These are phyloP conservation scores for Baudoinia panamericana DNA, from an alignment of 495 filamentous ascomycete species.

Conservation along the genomic window DNA sequence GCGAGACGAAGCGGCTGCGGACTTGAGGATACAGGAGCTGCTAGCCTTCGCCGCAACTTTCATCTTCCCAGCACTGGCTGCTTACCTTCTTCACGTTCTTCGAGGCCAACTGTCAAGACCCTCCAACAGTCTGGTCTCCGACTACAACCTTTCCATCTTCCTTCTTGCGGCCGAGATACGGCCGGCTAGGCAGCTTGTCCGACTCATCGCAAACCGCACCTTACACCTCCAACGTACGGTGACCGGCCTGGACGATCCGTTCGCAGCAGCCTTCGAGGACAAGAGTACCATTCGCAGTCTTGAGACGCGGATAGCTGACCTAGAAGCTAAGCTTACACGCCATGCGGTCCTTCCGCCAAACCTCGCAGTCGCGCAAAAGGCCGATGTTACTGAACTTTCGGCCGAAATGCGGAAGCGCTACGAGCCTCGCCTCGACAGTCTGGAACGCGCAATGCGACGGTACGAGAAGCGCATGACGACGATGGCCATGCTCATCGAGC, in stretches of 20 bases:
- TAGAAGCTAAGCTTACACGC: constrained; percentile 49
- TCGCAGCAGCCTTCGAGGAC: constrained; percentile 17
- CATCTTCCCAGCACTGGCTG: constrained; percentile 56
- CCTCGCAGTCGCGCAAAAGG: constrained; percentile 19
- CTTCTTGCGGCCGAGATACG: constrained; percentile 74
- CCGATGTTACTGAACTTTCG: constrained; percentile 38
- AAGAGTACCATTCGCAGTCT: constrained; percentile 43
- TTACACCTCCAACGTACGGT: constrained; percentile 71
- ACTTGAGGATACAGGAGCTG: constrained; percentile 63
- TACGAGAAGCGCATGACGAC: constrained; percentile 82
- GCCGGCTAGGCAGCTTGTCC: constrained; percentile 67
- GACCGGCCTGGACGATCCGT: constrained; percentile 34
- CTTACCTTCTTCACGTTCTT: constrained; percentile 23
- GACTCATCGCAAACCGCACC: constrained; percentile 63
- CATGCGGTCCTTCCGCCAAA: constrained; percentile 14
- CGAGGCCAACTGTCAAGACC: constrained; percentile 53
- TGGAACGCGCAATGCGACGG: constrained; percentile 80
- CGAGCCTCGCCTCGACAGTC: constrained; percentile 73
- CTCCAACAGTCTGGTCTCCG: constrained; percentile 48
- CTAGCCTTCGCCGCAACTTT: constrained; percentile 68
- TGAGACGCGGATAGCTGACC: constrained; percentile 48
- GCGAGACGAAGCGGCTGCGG: constrained; percentile 24
- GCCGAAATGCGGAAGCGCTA: constrained; percentile 50
- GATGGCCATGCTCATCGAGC: constrained; percentile 59
- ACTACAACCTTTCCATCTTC: constrained; percentile 70